Percentiles rank a stretch among this genome's conserved stretches.
These are phyloP conservation scores for Rhizophora apiculata DNA, from an alignment of 345 rosid genomes.

Conservation along the genomic window DNA sequence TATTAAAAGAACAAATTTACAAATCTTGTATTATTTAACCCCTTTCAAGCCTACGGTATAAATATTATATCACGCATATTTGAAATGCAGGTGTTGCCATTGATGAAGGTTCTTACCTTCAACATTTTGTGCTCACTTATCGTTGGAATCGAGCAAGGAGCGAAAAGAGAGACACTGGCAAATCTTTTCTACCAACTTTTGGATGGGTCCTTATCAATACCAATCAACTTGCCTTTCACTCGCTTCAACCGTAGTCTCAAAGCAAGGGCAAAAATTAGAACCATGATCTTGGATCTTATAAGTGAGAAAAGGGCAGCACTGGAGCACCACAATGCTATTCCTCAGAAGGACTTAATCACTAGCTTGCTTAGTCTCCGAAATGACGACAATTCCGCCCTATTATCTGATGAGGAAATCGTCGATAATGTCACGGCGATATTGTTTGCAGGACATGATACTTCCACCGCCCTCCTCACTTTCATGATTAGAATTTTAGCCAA, in stretches of 20 bases:
- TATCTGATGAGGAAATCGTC: conserved; percentile 23
- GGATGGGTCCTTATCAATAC: conserved; percentile 25
- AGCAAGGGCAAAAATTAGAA: conserved; percentile 7
- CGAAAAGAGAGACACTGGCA: conserved; percentile 13
- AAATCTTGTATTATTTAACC: too few relatives aligned
- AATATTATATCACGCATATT: neutral
- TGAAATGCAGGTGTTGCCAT: conserved; percentile 24
- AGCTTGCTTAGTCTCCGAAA: conserved; percentile 12
- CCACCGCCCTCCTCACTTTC: conserved; percentile 22
- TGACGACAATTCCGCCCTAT: neutral
- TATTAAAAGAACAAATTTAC: too few relatives aligned
- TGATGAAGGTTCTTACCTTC: conserved; percentile 40
- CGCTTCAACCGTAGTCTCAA: conserved; percentile 22
- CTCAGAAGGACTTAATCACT: conserved; percentile 25
- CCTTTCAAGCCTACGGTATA: too few relatives aligned
- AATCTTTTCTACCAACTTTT: conserved; percentile 13
- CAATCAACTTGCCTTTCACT: conserved; percentile 29
- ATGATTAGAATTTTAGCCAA: conserved; percentile 17
- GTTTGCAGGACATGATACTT: conserved; percentile 29
- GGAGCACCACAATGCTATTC: conserved; percentile 1
- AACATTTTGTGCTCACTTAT: conserved; percentile 27
- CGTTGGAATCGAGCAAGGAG: conserved; percentile 29
- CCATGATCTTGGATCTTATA: conserved; percentile 2
- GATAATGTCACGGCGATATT: conserved; percentile 7
- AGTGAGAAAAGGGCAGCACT: conserved; percentile 12